Percentiles rank a stretch among this genome's conserved stretches.
Evolutionary conservation across 2,329 filamentous ascomycete genomes (phyloP).

Genomic region (Fonsecaea nubica): DNA sequence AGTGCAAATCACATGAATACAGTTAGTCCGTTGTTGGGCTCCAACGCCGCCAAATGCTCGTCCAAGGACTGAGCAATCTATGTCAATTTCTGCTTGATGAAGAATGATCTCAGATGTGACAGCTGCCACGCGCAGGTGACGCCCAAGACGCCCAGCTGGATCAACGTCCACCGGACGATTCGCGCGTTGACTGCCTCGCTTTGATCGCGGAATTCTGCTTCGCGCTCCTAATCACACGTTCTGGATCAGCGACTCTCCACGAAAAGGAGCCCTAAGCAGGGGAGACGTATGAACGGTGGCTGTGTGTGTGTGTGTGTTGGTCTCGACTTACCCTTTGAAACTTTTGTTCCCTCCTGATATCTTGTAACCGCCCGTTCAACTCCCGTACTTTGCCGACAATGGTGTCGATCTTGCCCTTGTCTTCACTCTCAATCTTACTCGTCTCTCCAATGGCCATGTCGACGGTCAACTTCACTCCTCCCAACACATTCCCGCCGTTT

Average conservation of each 20-base stretch:
- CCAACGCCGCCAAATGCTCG: slow-evolving; percentile 1
- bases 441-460: slow-evolving; percentile 96
- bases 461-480: slow-evolving; percentile 81
- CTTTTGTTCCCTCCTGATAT: slow-evolving; percentile 92
- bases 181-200: slow-evolving; percentile 90
- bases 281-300: not conserved
- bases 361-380: slow-evolving; percentile 82
- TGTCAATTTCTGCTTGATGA: slow-evolving; percentile 99
- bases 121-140: slow-evolving; percentile 96
- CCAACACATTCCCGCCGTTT: slow-evolving; percentile 68
- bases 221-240: slow-evolving; percentile 73
- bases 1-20: not conserved
- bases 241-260: slow-evolving; percentile 11
- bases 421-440: slow-evolving; percentile 87
- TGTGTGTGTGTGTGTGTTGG: not conserved
- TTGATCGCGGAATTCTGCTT: slow-evolving; percentile 97
- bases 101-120: slow-evolving; percentile 93
- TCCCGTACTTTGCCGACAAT: slow-evolving; percentile 88
- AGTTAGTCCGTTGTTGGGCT: not conserved
- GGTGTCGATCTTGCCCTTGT: slow-evolving; percentile 91
- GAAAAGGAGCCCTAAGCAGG: too few relatives aligned
- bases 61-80: slow-evolving; percentile 52
- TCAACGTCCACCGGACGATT: slow-evolving; percentile 90
- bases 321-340: slow-evolving; percentile 78
- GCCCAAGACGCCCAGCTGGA: slow-evolving; percentile 84